Conservation (phyloP, 2,329 filamentous ascomycete genomes). For the Balansia obtecta region DNA sequence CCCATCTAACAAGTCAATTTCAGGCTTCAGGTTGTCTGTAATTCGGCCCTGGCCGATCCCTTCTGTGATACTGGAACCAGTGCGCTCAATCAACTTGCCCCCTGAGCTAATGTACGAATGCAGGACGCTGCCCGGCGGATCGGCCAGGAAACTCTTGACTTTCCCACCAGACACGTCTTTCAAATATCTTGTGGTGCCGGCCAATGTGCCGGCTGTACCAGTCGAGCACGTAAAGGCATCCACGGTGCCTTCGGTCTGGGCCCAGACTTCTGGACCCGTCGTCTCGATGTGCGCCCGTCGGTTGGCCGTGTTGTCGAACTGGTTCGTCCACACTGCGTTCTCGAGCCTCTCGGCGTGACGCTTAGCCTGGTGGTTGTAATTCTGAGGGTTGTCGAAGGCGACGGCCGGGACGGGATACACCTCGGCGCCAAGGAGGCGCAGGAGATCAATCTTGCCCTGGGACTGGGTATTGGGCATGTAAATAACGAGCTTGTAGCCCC, state of each 20-base stretch:
- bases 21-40: slow-evolving; percentile 84
- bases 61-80: slow-evolving; percentile 86
- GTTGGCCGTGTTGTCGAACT: slow-evolving; percentile 96
- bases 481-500: slow-evolving; percentile 90
- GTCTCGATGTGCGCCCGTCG: slow-evolving; percentile 90
- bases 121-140: slow-evolving; percentile 86
- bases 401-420: slow-evolving; percentile 94
- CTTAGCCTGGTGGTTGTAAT: slow-evolving; percentile 95
- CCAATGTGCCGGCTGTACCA: slow-evolving; percentile 83
- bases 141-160: slow-evolving; percentile 82
- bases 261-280: slow-evolving; percentile 94
- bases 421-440: slow-evolving; percentile 83
- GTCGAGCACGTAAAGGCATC: slow-evolving; percentile 95
- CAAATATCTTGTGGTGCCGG: slow-evolving; percentile 76
- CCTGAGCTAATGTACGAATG: slow-evolving; percentile 84
- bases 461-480: slow-evolving; percentile 99
- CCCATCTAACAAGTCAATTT: slow-evolving; percentile 74
- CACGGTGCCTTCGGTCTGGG: slow-evolving; percentile 71
- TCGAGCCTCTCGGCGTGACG: slow-evolving; percentile 77
- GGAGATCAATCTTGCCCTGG: slow-evolving; percentile 90
- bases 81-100: slow-evolving; percentile 68
- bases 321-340: slow-evolving; percentile 96
- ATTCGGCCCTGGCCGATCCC: slow-evolving; percentile 94
- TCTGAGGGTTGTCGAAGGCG: slow-evolving; percentile 85
- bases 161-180: slow-evolving; percentile 69